Conservation (phyloP, 352 stramenopile species). For the Elongisporangium prolatum region DNA sequence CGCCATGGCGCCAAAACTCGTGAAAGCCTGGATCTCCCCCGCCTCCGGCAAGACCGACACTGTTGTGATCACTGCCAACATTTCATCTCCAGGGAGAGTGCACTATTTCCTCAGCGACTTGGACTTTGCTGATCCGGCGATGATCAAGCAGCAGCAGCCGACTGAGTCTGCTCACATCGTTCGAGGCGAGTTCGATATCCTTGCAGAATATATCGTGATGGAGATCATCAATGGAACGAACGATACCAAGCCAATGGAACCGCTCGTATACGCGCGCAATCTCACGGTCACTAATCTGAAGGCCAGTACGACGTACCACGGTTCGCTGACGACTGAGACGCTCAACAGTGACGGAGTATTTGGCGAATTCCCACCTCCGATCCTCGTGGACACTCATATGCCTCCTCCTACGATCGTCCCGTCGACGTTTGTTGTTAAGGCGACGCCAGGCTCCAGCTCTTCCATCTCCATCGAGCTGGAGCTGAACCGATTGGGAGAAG, state of each 20-base stretch:
- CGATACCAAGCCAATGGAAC: conserved; percentile 53
- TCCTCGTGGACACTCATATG: conserved; percentile 61
- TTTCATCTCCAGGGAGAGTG: conserved; percentile 56
- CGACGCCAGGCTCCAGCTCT: conserved; percentile 35
- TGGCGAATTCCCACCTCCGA: conserved; percentile 62
- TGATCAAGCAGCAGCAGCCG: conserved; percentile 28
- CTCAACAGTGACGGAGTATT: conserved; percentile 56
- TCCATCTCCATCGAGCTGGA: conserved; percentile 48
- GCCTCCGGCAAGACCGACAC: conserved; percentile 37
- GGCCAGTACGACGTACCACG: conserved; percentile 55
- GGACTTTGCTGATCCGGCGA: conserved; percentile 64
- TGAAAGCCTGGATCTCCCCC: conserved; percentile 48
- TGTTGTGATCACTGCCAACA: conserved; percentile 52
- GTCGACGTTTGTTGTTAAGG: conserved; percentile 22
- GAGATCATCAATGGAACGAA: conserved; percentile 75
- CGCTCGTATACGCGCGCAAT: conserved; percentile 54
- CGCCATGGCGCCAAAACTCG: conserved; percentile 49
- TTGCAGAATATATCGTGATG: conserved; percentile 39
- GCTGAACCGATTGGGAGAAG: conserved; percentile 53
- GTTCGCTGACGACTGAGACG: conserved; percentile 77
- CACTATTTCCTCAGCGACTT: conserved; percentile 75
- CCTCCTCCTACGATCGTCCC: conserved; percentile 34
- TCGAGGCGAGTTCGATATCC: conserved; percentile 40
- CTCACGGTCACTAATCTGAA: conserved; percentile 37
- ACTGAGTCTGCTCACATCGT: conserved; percentile 26